These are phyloP conservation scores for Amniculicola lignicola DNA, from an alignment of 495 filamentous ascomycete species.

Conservation along the genomic window DNA sequence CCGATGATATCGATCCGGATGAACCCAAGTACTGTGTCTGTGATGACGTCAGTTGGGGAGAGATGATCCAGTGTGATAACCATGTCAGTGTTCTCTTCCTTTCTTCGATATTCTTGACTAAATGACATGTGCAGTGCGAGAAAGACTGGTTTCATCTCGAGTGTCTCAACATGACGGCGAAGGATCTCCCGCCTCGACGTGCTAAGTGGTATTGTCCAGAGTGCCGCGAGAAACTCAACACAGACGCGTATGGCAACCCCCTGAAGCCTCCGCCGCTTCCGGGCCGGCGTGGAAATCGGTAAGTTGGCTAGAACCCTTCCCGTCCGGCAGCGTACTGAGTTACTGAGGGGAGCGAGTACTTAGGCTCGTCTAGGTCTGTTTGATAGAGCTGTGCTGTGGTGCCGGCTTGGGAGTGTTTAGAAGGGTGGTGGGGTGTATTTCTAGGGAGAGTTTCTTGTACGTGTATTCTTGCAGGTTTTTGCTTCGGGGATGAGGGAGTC, in stretches of 20 bases:
- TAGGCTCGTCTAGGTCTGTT: slow-evolving; percentile 12
- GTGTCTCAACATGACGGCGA: slow-evolving; percentile 73
- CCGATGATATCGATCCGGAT: slow-evolving; percentile 71
- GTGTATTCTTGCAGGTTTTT: too few species aligned
- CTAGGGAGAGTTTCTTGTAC: too few species aligned
- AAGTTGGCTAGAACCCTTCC: slow-evolving; percentile 14
- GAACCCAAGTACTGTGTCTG: slow-evolving; percentile 91
- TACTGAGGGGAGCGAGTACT: slow-evolving; percentile 25
- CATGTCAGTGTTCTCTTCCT: slow-evolving; percentile 58
- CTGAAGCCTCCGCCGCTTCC: slow-evolving; percentile 12
- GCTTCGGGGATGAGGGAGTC: too few species aligned
- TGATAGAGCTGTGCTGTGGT: not conserved
- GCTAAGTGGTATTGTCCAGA: slow-evolving; percentile 96
- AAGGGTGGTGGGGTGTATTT: too few species aligned
- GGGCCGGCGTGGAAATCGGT: slow-evolving; percentile 25
- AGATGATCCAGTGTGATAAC: slow-evolving; percentile 95
- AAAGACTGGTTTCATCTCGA: slow-evolving; percentile 91
- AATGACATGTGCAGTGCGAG: slow-evolving; percentile 44
- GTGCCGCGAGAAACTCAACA: slow-evolving; percentile 67
- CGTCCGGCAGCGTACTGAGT: slow-evolving; percentile 22
- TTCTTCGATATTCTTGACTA: slow-evolving; percentile 13
- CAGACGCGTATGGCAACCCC: slow-evolving; percentile 33
- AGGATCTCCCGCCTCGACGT: slow-evolving; percentile 61
- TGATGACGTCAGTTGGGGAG: slow-evolving; percentile 85
- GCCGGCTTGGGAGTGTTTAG: not conserved